Evolutionary conservation across 148 eudicot genomes (phyloP), one percentile per base, ranked within the genome.

Genomic region (Dianthus caryophyllus): DNA sequence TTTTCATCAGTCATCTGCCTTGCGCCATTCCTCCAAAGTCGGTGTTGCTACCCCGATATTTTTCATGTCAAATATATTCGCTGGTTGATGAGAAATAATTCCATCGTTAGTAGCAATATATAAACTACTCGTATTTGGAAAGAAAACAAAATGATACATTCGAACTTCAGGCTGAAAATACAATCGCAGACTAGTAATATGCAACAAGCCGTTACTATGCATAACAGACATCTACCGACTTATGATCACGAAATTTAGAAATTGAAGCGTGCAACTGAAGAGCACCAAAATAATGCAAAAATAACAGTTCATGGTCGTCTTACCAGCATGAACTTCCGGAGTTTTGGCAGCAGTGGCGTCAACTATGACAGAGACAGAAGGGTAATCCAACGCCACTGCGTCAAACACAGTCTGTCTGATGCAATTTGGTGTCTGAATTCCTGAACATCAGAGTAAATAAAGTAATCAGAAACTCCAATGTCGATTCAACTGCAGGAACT

Each of bases 351-450:
- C 97, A 10, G 99, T 95, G 66, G 94, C 99, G 84, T 95, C 99
- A 53, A 85, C 80, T 52, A 95, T 84, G 53, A 90, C 97, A 16
- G 87, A 77, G 62, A 95, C 91, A 51, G 80, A 78, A 61, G 87
- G 83, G 66, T 86, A 94, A 80, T 94, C 91, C 79, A 86, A 74
- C 65, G 97, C 96, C 17, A 90, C 99, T 12, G 99, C 97, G 76
- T 94, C 99, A 77, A 88, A 90, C 39, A 86, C 97, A 9, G 97
- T 94, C 78, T 94, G 96, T 59, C 99, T 82, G 57, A 94, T 87
- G 77, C 99, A 94, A 70, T 94, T 94, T 60, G 99, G 99, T 77
- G 97, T 94, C 79, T 94, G 99, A 67, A 94, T 96, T 75, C 99
- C 99, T 94, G 76, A 21, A 68, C 27, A 66, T n/a, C 20, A 57